A percentile compares a stretch with the other conserved stretches of the same genome.
Conservation (phyloP, 108 stramenopile genomes). For the Discostella stelligeroides region DNA sequence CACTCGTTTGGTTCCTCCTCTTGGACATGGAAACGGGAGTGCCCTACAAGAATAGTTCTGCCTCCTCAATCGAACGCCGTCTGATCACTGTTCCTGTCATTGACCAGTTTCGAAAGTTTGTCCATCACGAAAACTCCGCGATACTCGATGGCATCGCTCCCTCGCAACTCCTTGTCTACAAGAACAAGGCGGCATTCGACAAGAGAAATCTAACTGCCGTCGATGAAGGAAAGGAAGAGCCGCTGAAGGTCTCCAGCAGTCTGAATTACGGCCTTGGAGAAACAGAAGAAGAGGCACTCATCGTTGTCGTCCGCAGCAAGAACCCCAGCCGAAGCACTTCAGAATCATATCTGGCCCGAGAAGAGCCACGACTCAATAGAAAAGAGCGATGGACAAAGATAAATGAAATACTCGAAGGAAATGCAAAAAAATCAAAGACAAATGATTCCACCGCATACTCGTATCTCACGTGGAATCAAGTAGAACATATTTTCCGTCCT, state of each 20-base stretch:
- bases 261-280: neutral
- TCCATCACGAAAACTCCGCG: slow-evolving; percentile 10
- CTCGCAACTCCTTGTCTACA: slow-evolving; percentile 12
- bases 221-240: slow-evolving; percentile 8
- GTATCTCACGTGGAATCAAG: slow-evolving; percentile 26
- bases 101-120: slow-evolving; percentile 25
- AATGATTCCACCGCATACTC: slow-evolving; percentile 22
- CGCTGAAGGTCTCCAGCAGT: neutral
- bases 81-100: slow-evolving; percentile 7
- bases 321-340: slow-evolving; percentile 12
- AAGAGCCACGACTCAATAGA: slow-evolving; percentile 22
- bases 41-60: slow-evolving; percentile 7
- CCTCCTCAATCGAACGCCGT: slow-evolving; percentile 2
- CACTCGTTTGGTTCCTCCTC: slow-evolving; percentile 10
- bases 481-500: slow-evolving; percentile 22
- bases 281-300: slow-evolving; percentile 5
- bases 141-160: neutral
- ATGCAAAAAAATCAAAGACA: slow-evolving; percentile 16
- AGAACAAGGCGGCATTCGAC: slow-evolving; percentile 19
- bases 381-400: slow-evolving; percentile 22
- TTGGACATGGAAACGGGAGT: neutral
- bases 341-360: neutral
- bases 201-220: slow-evolving; percentile 11
- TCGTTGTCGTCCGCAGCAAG: slow-evolving; percentile 15
- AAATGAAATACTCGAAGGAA: slow-evolving; percentile 17